Base-by-base conservation (phyloP, 176 grass and related monocot species). In the Oryza rufipogon region DNA sequence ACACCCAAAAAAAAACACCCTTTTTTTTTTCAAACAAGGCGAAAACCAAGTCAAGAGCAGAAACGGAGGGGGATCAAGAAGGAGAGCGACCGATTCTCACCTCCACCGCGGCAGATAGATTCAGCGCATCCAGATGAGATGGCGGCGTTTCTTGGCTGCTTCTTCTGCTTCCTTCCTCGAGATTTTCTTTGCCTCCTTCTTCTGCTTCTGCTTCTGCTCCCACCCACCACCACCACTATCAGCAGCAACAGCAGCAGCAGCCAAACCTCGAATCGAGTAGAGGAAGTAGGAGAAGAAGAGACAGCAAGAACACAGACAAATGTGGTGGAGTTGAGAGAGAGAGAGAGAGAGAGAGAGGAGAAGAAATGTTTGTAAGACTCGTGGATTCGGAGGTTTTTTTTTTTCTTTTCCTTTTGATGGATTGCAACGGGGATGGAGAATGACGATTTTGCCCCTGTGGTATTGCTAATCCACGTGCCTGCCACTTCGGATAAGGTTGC, bases 81-180 rank as follows among this genome's bases (percentile, higher is more conserved):
- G 22, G 48, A 33, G 66, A 16, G 15, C 11, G 42, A 47, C 65
- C 2, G 17, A 58, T 46, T 63, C 66, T 85, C 54, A 85, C 74
- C 83, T 14, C 66, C 25, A n/a, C 66, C 25, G 34, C 47, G 6
- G 47, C 36, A 42, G 69, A 63, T 34, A 42, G 69, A 63, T 34
- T 70, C 42, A 77, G 11, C 74, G 10, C 69, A 60, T 77, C 73
- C n/a, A 85, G 76, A 77, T 77, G 56, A 85, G 76, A 77, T 77
- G 56, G 16, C 28, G 58, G 58, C 7, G 44, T 28, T 71, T 77
- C 70, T 74, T 70, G 73, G 32, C 22, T 60, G 32, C 34, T 41
- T 16, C 3, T 41, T 9, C 3, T 14, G 30, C 66, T 78, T 56
- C 8, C 13, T 32, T 32, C 47, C 34, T 34, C 42, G 10, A 71